Conservation (phyloP, 2,329 filamentous ascomycete species). For the Diaporthe sp. region DNA sequence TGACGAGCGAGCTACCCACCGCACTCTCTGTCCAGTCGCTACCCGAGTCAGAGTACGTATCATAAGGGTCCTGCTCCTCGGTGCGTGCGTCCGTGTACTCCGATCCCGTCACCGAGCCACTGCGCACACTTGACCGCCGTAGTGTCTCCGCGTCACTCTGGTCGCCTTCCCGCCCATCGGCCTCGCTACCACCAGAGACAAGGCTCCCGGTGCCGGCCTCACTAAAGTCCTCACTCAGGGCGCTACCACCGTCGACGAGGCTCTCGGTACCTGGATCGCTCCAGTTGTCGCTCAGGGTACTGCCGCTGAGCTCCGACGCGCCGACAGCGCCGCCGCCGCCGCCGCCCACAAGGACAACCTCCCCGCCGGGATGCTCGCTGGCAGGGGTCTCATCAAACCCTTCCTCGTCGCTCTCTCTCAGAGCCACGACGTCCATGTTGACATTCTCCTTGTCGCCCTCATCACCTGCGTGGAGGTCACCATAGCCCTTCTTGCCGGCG, state of each 20-base stretch:
- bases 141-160: constrained; percentile 67
- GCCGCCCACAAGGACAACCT: constrained; percentile 39
- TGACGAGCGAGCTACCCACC: constrained; percentile 44
- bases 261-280: constrained; percentile 25
- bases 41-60: constrained; percentile 52
- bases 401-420: constrained; percentile 74
- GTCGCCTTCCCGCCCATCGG: constrained; percentile 44
- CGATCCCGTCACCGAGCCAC: constrained; percentile 31
- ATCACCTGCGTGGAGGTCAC: constrained; percentile 74
- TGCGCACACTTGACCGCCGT: constrained; percentile 57
- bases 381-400: constrained; percentile 49
- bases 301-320: constrained; percentile 25
- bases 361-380: constrained; percentile 45
- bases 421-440: constrained; percentile 49
- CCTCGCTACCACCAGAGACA: constrained; percentile 25
- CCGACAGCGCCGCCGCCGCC: constrained; percentile 1
- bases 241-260: constrained; percentile 34
- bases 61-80: constrained; percentile 42
- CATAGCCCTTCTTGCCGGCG: constrained; percentile 59
- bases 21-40: constrained; percentile 66
- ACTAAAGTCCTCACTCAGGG: constrained; percentile 22
- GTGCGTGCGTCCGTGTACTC: constrained; percentile 35
- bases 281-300: constrained; percentile 28
- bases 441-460: constrained; percentile 58
- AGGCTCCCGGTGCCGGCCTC: constrained; percentile 26